A percentile compares a stretch with the other conserved stretches of the same genome.
Evolutionary conservation across 176 grass and related monocot genomes (phyloP).

Genomic region (Secale cereale): DNA sequence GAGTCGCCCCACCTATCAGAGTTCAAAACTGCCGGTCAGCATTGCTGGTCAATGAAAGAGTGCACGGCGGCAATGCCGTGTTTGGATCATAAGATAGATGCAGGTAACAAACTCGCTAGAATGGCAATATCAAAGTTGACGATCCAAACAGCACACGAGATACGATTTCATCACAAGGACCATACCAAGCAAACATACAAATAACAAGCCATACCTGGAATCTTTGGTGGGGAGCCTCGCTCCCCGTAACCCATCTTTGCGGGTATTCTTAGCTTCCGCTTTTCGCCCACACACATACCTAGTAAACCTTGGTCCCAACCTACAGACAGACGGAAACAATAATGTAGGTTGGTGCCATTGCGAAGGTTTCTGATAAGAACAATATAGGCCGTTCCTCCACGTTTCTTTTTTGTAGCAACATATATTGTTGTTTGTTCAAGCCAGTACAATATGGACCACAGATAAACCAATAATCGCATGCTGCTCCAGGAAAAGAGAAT

Average conservation of each 20-base stretch:
- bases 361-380: conserved; percentile 9
- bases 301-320: conserved; percentile 96
- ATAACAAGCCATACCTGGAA: conserved; percentile 59
- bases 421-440: conserved; percentile 1
- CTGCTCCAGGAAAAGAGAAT: conserved; percentile 2
- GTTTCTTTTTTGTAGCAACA: not conserved
- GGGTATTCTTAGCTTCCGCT: conserved; percentile 90
- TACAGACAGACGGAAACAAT: conserved; percentile 28
- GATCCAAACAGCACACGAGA: not conserved
- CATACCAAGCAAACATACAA: conserved; percentile 36
- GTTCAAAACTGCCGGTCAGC: conserved; percentile 8
- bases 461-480: conserved; percentile 6
- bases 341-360: conserved; percentile 14
- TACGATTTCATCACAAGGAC: conserved; percentile 17
- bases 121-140: not conserved
- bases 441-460: not conserved
- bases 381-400: not conserved
- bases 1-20: conserved; percentile 68
- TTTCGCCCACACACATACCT: conserved; percentile 93
- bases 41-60: not conserved
- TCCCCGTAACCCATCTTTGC: conserved; percentile 85
- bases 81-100: not conserved
- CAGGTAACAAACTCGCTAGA: not conserved
- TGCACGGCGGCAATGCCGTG: not conserved
- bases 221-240: conserved; percentile 84